Evolutionary conservation across 2,329 filamentous ascomycete genomes (phyloP).

Genomic region (Knufia petricola): DNA sequence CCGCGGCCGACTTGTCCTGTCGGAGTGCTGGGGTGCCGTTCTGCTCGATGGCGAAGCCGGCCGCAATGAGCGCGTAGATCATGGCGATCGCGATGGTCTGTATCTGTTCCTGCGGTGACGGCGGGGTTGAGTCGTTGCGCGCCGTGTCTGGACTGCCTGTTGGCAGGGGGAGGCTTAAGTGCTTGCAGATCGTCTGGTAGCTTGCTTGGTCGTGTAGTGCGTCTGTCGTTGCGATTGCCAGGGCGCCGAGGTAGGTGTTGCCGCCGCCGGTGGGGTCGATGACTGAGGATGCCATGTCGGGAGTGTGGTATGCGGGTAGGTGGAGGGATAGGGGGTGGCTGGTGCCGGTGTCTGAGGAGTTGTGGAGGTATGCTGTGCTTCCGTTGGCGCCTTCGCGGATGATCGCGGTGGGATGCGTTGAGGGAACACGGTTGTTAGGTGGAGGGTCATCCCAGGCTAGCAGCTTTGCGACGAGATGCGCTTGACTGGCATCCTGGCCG

Average conservation of each 20-base stretch:
- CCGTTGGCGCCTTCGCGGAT: constrained; percentile 55
- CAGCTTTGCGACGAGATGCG: constrained; percentile 28
- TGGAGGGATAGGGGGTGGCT: constrained; percentile 41
- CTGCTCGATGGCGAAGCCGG: constrained; percentile 91
- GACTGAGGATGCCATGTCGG: constrained; percentile 39
- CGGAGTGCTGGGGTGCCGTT: constrained; percentile 60
- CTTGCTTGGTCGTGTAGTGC: constrained; percentile 25
- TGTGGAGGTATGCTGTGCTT: constrained; percentile 41
- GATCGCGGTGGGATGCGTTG: constrained; percentile 19
- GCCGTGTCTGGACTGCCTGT: not conserved
- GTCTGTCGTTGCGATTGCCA: constrained; percentile 45
- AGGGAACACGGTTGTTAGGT: not conserved
- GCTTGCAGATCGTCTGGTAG: not conserved
- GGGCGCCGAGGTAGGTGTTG: constrained; percentile 69
- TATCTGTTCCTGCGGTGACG: too few relatives aligned
- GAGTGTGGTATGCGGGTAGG: constrained; percentile 66
- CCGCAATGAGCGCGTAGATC: constrained; percentile 68
- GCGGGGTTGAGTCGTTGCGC: not conserved
- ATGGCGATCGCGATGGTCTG: constrained; percentile 57
- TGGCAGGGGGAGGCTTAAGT: constrained; percentile 10
- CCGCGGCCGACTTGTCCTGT: constrained; percentile 23
- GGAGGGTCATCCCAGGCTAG: constrained; percentile 23
- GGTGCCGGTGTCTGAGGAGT: not conserved
- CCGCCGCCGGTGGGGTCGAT: constrained; percentile 92
- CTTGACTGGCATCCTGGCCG: constrained; percentile 19